These are phyloP conservation scores for Akanthomyces muscarius DNA, from an alignment of 2,329 filamentous ascomycete genomes.

Conservation along the genomic window DNA sequence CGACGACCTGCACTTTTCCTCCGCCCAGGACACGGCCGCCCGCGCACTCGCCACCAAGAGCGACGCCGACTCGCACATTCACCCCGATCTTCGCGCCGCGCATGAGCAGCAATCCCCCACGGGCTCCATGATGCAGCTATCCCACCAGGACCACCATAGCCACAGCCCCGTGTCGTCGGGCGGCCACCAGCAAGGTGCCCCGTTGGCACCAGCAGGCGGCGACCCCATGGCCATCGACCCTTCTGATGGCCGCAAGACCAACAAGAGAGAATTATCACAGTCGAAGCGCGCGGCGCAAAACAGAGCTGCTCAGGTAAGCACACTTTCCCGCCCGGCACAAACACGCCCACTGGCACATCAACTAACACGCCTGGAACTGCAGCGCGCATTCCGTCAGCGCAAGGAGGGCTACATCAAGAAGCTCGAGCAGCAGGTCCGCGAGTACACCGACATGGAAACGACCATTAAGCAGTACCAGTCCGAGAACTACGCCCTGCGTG, in stretches of 20 bases:
- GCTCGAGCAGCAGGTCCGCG: slow-evolving; percentile 87
- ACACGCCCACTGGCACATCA: not conserved
- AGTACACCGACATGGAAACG: slow-evolving; percentile 70
- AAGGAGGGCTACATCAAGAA: slow-evolving; percentile 99
- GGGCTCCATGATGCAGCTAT: slow-evolving; percentile 35
- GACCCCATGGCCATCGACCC: slow-evolving; percentile 20
- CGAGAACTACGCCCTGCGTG: slow-evolving; percentile 86
- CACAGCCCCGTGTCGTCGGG: slow-evolving; percentile 30
- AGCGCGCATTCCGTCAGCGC: slow-evolving; percentile 95
- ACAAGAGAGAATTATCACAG: slow-evolving; percentile 84
- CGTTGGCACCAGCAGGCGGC: slow-evolving; percentile 23
- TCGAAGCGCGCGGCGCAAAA: slow-evolving; percentile 97
- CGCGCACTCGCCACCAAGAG: slow-evolving; percentile 31
- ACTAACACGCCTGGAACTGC: slow-evolving; percentile 12
- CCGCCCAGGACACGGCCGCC: slow-evolving; percentile 30
- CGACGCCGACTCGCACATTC: slow-evolving; percentile 44
- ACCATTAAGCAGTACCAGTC: slow-evolving; percentile 75
- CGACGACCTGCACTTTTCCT: slow-evolving; percentile 34
- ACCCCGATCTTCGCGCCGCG: slow-evolving; percentile 43
- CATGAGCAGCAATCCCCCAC: slow-evolving; percentile 24
- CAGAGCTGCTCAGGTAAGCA: slow-evolving; percentile 83
- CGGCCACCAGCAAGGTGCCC: slow-evolving; percentile 19
- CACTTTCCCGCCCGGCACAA: slow-evolving; percentile 7
- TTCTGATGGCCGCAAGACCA: slow-evolving; percentile 50
- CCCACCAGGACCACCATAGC: slow-evolving; percentile 29